Evolutionary conservation across 73 alveolate genomes (phyloP), one percentile per base, ranked within the genome.

Genomic region (Paramecium sexaurelia): DNA sequence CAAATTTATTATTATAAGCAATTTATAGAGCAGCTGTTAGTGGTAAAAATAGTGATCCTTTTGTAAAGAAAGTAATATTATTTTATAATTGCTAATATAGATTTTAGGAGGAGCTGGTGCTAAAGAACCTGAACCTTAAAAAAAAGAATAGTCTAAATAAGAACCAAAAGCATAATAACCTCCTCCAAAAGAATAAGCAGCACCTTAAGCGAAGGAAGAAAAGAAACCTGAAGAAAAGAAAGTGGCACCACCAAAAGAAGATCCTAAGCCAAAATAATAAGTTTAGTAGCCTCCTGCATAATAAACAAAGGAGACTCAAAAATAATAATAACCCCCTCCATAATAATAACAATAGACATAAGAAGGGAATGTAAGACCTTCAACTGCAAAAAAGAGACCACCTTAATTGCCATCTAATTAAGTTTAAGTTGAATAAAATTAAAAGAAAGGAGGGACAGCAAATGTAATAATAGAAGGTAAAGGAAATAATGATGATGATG

Each of bases 11-110:
- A 67, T 92, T 95, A 35, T 95, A 94, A 88, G 71, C 86, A 61
- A 87, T 95, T 68, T 94, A 92, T 56, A 92, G 91, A 92, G 97
- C 96, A 13, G 97, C 97, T 22, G 92, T 94, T 7, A 93, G 92
- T 85, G 96, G 90, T 39, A 69, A 92, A 40, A 84, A 85, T 67
- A 82, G 93, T 40, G 93, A 82, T 57, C 69, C 91, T 37, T 47
- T 87, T 35, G 95, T 84, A 8, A 92, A 92, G 55, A 55, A 85
- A 40, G 75, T 56, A 51, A 10, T 11, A 47, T 41, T 35, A 37
- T 24, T 41, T 43, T 5, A 85, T 20, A 57, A 41, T 51, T 19
- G 85, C 85, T 33, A 84, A n/a, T 41, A 33, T 17, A 85, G 61
- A 45, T 57, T 56, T 20, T 32, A 19, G 90, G 69, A 35, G 93